phyloP scores from a whole-genome alignment of 2,329 filamentous ascomycete species.

The Emmonsia crescens region DNA sequence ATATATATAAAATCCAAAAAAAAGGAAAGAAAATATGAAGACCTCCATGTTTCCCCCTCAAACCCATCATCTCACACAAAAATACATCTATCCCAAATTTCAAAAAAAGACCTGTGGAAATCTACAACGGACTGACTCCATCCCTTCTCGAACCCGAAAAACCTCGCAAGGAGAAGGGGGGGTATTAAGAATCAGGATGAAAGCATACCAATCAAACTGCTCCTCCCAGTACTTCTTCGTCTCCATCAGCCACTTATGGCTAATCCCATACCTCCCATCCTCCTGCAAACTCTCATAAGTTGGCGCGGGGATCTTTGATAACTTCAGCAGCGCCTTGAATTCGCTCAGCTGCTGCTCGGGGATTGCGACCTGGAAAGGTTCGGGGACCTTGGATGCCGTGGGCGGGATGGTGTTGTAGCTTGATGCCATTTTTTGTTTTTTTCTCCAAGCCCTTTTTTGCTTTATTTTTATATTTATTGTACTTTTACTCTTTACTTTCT shows the following conservation, averaged over 20 bases:
- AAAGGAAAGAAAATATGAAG: too few species aligned
- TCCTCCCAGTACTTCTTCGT: not conserved
- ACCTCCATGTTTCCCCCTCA: too few species aligned
- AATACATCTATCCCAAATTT: not conserved
- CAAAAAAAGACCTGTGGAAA: not conserved
- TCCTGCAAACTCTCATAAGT: not conserved
- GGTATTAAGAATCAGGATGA: too few species aligned
- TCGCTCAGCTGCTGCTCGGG: not conserved
- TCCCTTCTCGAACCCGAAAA: not conserved
- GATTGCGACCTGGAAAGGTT: not conserved
- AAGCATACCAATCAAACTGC: not conserved
- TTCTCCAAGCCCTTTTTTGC: not conserved
- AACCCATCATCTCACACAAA: not conserved
- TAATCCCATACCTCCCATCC: not conserved
- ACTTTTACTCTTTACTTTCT: not conserved
- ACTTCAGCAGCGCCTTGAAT: not conserved
- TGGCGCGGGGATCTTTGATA: not conserved
- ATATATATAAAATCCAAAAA: not conserved
- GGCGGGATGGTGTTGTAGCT: not conserved
- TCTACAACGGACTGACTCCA: not conserved
- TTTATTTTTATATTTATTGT: not conserved
- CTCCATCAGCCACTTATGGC: not conserved
- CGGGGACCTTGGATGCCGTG: not conserved
- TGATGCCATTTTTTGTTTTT: not conserved
- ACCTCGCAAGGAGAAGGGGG: not conserved